phyloP scores from a whole-genome alignment of 208 protist genomes.

The Crithidia fasciculata region DNA sequence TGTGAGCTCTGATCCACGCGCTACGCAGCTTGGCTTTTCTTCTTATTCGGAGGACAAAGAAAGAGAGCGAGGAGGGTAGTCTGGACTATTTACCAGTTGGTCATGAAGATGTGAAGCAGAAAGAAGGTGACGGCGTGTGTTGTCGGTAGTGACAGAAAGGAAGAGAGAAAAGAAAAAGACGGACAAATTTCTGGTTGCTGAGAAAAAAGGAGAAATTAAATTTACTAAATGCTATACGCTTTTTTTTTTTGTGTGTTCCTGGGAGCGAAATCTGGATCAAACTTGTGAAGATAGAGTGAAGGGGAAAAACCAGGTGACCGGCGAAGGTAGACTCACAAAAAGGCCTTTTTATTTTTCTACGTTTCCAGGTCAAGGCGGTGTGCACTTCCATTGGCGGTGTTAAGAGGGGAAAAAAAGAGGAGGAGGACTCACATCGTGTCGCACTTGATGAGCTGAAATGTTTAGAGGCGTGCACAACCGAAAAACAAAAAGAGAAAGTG shows the following conservation, averaged over 20 bases:
- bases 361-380: too few species aligned
- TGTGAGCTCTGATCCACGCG: constrained; percentile 5
- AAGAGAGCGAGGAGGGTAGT: not conserved
- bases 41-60: not conserved
- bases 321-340: not conserved
- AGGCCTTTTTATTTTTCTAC: constrained; percentile 4
- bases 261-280: too few species aligned
- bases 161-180: constrained; percentile 1
- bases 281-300: too few species aligned
- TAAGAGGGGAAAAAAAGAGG: not conserved
- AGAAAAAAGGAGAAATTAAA: not conserved
- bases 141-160: not conserved
- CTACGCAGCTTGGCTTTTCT: not conserved
- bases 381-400: too few species aligned
- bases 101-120: not conserved
- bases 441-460: too few species aligned
- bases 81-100: not conserved
- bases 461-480: too few species aligned
- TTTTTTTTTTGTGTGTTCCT: too few species aligned
- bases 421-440: not conserved
- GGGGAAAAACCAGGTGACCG: too few species aligned
- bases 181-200: not conserved
- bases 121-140: not conserved
- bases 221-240: too few species aligned
- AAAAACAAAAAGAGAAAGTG: too few species aligned